Evolutionary conservation across 2,329 filamentous ascomycete genomes (phyloP).

Genomic region (Coniochaeta ligniaria): DNA sequence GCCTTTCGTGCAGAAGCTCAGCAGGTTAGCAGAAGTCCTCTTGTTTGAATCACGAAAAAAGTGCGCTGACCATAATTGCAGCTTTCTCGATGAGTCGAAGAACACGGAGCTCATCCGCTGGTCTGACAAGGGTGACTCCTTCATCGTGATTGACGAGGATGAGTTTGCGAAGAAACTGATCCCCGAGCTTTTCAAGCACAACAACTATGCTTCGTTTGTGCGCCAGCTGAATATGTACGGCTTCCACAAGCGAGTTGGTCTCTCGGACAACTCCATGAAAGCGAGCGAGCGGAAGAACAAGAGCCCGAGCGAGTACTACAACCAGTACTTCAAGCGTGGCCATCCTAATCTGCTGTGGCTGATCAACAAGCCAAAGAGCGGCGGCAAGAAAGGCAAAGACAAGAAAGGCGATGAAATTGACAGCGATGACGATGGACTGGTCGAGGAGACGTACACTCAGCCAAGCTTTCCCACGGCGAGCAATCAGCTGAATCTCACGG

Average conservation of each 20-base stretch:
- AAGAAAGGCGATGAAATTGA: slow-evolving; percentile 63
- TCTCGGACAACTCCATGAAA: slow-evolving; percentile 96
- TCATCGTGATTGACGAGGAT: slow-evolving; percentile 94
- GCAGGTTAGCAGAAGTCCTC: slow-evolving; percentile 61
- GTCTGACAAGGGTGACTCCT: slow-evolving; percentile 94
- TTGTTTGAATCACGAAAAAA: neutral
- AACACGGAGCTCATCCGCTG: slow-evolving; percentile 94
- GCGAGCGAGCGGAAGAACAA: slow-evolving; percentile 96
- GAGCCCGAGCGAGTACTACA: slow-evolving; percentile 95
- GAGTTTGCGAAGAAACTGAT: slow-evolving; percentile 97
- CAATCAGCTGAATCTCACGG: slow-evolving; percentile 21
- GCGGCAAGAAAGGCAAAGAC: slow-evolving; percentile 51
- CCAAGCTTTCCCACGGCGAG: slow-evolving; percentile 9
- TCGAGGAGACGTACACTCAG: slow-evolving; percentile 30
- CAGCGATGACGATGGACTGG: slow-evolving; percentile 55
- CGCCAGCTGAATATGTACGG: slow-evolving; percentile 96
- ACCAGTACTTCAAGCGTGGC: slow-evolving; percentile 90
- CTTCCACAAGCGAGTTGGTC: slow-evolving; percentile 89
- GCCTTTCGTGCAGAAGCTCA: slow-evolving; percentile 94
- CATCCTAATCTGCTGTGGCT: slow-evolving; percentile 91
- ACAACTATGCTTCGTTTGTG: slow-evolving; percentile 95
- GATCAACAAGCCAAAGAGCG: slow-evolving; percentile 88
- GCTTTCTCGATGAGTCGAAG: slow-evolving; percentile 87
- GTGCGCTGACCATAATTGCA: slow-evolving; percentile 29
- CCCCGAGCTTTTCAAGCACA: slow-evolving; percentile 97